Evolutionary conservation across 2,329 filamentous ascomycete species (phyloP), one percentile per base, ranked within the genome.

Genomic region (Ophiobolus disseminans): DNA sequence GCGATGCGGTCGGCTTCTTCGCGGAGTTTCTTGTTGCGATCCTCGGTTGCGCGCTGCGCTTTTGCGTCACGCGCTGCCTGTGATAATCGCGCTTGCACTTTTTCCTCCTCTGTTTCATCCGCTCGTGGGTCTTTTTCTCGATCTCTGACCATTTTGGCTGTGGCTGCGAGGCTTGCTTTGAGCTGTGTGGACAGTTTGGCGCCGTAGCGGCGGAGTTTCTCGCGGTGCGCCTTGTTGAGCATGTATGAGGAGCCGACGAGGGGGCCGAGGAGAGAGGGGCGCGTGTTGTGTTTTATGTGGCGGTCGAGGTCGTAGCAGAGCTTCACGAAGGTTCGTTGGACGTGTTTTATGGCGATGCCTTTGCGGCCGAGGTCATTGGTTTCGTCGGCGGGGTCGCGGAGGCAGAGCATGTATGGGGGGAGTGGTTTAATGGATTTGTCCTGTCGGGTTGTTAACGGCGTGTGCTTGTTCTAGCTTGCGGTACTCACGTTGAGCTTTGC

Each of bases 311-410:
- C n/a, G 7, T 21, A 20, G 13, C 16, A 19, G 17, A 73, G 53
- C 9, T 28, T n/a, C 11, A 17, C 38, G 22, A 83, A 75, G 0
- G 76, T 79, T 10, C 46, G 50, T 50, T 80, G 75, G 13, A 86
- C 59, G 48, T 84, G 78, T 48, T 76, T 76, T 51, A 82, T 80
- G 11, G 74, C 74, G 44, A 75, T 69, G 35, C 71, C 75, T 43
- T 76, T 76, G 34, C 72, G 69, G 25, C 84, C 84, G 1, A 86
- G 73, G 59, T 87, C 81, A 62, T 84, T 85, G 59, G 75, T 74
- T 16, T 76, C 75, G 59, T 85, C 77, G 6, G 81, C 80, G 0
- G 84, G 84, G 57, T 87, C 83, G 65, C 85, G 82, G 11, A 87
- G 71, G 49, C 74, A 81, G 40, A 86, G 72, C 40, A 81, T 63